These are phyloP conservation scores for Sutorius australiensis DNA, from an alignment of 768 basidiomycete genomes.

Conservation along the genomic window DNA sequence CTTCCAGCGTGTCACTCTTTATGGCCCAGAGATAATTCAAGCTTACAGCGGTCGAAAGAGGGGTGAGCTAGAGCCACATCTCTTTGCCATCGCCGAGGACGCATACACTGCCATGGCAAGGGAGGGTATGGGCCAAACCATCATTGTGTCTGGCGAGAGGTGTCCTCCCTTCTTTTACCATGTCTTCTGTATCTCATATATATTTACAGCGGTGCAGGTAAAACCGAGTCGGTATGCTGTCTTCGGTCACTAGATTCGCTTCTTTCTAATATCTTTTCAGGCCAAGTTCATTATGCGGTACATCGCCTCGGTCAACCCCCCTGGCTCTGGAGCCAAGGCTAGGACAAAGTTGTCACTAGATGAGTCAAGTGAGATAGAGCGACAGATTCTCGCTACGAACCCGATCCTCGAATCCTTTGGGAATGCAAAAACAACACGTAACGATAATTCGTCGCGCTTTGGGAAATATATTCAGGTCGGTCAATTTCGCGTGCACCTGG, in stretches of 20 bases:
- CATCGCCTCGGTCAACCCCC: conserved; percentile 94
- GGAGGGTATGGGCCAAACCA: conserved; percentile 93
- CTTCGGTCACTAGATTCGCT: not conserved
- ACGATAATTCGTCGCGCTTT: conserved; percentile 98
- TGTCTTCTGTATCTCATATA: conserved; percentile 8
- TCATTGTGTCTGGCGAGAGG: conserved; percentile 98
- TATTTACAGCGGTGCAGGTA: conserved; percentile 86
- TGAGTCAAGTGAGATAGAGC: conserved; percentile 91
- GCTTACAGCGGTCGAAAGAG: conserved; percentile 89
- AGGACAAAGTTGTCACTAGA: conserved; percentile 74
- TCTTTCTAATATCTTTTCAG: conserved; percentile 34
- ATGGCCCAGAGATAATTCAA: conserved; percentile 96
- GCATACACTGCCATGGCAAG: conserved; percentile 97
- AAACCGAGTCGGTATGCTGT: conserved; percentile 85
- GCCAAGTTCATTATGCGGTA: conserved; percentile 99
- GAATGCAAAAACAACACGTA: conserved; percentile 98
- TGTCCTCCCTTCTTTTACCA: conserved; percentile 33
- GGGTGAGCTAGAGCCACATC: conserved; percentile 94
- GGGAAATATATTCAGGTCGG: conserved; percentile 96
- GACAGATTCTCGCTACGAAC: conserved; percentile 98
- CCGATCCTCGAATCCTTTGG: conserved; percentile 99
- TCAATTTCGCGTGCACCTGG: not conserved
- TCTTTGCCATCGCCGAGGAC: conserved; percentile 99
- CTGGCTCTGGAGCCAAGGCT: conserved; percentile 53
- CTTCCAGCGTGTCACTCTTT: conserved; percentile 95